A percentile compares a stretch with the other conserved stretches of the same genome.
Conservation (phyloP, 202 grass and related monocot species). For the Cymbopogon flexuosus region DNA sequence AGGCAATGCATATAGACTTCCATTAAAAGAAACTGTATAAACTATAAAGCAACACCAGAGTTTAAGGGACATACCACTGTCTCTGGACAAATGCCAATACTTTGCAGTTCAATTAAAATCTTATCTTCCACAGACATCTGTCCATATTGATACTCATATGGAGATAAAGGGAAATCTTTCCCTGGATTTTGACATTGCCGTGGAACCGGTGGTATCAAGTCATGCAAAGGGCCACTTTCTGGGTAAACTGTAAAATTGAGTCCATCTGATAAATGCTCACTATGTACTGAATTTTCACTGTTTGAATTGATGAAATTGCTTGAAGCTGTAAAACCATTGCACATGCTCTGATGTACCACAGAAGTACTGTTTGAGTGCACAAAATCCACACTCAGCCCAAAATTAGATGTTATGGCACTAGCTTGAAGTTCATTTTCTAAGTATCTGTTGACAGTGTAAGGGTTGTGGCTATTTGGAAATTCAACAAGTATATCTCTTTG, state of each 20-base stretch:
- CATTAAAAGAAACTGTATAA: constrained; percentile 13
- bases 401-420: constrained; percentile 39
- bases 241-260: constrained; percentile 24
- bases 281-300: constrained; percentile 29
- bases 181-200: constrained; percentile 20
- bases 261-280: constrained; percentile 38
- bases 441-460: constrained; percentile 29
- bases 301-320: constrained; percentile 48
- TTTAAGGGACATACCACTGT: constrained; percentile 42
- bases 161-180: constrained; percentile 25
- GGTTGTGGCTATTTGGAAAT: constrained; percentile 38
- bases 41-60: constrained; percentile 12
- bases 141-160: constrained; percentile 52
- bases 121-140: constrained; percentile 73
- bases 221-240: constrained; percentile 38
- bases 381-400: constrained; percentile 41
- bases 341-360: constrained; percentile 33
- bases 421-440: constrained; percentile 41
- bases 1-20: not conserved
- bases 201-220: constrained; percentile 32
- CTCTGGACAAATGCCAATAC: constrained; percentile 71
- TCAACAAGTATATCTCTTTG: constrained; percentile 35
- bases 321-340: constrained; percentile 46
- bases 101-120: constrained; percentile 78
- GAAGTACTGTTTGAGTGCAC: constrained; percentile 38